Conservation (phyloP, 2,329 filamentous ascomycete species). For the Arthrobotrys sphaeroides region DNA sequence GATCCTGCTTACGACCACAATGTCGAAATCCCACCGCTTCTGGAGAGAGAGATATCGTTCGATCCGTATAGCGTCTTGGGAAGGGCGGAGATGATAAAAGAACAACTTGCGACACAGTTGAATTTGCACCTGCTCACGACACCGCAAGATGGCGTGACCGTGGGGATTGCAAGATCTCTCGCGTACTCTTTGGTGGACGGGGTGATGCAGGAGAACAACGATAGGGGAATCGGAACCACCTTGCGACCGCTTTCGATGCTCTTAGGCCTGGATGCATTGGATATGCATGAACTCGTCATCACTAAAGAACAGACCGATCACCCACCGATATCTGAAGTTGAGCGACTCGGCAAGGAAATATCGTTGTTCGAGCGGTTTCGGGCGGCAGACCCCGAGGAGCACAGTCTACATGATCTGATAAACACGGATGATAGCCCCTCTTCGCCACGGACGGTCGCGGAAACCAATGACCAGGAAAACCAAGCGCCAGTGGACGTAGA, state of each 20-base stretch:
- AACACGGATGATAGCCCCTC: constrained; percentile 31
- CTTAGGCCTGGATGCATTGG: constrained; percentile 39
- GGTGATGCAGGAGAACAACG: constrained; percentile 17
- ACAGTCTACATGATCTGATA: constrained; percentile 44
- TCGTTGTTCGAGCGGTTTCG: constrained; percentile 40
- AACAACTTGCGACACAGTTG: constrained; percentile 37
- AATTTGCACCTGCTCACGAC: constrained; percentile 16
- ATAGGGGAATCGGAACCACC: constrained; percentile 6
- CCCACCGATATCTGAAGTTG: constrained; percentile 35
- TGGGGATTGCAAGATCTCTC: constrained; percentile 20
- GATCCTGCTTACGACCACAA: constrained; percentile 44
- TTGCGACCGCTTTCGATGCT: constrained; percentile 35
- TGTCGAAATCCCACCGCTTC: constrained; percentile 44
- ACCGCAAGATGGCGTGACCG: constrained; percentile 22
- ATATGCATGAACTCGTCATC: constrained; percentile 42
- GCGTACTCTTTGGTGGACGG: constrained; percentile 41
- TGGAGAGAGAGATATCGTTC: constrained; percentile 35
- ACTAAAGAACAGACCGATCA: constrained; percentile 5
- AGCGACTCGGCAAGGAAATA: constrained; percentile 43
- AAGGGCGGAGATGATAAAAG: constrained; percentile 37
- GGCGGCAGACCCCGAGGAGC: constrained; percentile 31
- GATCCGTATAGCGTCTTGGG: constrained; percentile 31
- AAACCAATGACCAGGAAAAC: constrained; percentile 22
- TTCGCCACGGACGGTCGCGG: constrained; percentile 37
- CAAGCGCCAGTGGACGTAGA: background rate